Evolutionary conservation across 805 yeast species (phyloP), one percentile per base, ranked within the genome.

Genomic region (Blastobotrys robertii): DNA sequence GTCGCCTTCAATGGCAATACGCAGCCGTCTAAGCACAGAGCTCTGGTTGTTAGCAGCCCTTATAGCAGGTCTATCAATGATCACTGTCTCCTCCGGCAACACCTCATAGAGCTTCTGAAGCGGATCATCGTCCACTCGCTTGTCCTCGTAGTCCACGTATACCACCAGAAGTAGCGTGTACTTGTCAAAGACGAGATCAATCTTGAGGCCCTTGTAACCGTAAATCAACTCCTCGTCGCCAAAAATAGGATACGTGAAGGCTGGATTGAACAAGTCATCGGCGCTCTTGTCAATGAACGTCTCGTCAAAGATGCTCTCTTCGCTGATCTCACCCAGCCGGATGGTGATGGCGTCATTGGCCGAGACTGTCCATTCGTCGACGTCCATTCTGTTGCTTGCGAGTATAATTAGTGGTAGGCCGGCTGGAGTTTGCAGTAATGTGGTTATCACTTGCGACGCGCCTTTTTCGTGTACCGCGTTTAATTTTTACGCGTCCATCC

Each of bases 161-260:
- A 86, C 63, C 42, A 82, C 76, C 8, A 97, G 94, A 35, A 73
- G 68, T 57, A 88, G 74, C 0, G 92, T 80, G 38, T 70, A 65
- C 32, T 82, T 74, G 57, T 88, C 95, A 59, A 84, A 84, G 12
- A 81, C 77, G n/a, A 74, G 50, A 47, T 48, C 16, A 30, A 92
- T 76, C 29, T 68, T 68, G 31, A 88, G 66, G 51, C 76, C 81
- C 50, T 79, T 72, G 59, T 76, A 92, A 2, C 98, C 98, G 56
- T 79, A 85, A 1, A 92, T 79, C 42, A 79, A 79, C 57, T 92
- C 98, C 1, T 86, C 73, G 38, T 87, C 95, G 4, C 97, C 97
- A 68, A 77, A 92, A 8, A 92, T 81, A 2, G 97, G 95, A 60
- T 92, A 92, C 1, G 97, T 90, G 64, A 85, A 87, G 10, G 66